Base-by-base conservation (phyloP, 768 basidiomycete genomes). In the Suillus paluster region DNA sequence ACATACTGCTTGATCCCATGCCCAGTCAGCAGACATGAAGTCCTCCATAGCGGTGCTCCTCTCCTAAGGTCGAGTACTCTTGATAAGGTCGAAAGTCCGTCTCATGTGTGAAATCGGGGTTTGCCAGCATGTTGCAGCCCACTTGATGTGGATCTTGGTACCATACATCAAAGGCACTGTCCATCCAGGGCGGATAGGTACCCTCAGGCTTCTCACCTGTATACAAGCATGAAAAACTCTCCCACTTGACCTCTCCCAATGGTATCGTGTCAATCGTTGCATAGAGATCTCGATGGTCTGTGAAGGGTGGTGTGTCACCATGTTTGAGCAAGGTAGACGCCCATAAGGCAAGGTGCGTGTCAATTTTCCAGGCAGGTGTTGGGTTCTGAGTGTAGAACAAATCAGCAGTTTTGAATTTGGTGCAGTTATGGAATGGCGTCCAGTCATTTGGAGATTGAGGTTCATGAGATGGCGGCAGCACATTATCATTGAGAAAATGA, bases 1-100 rank as follows among this genome's bases (percentile, higher is more conserved):
- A 73, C 71, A 11, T 67, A 80, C 79, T 6, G 68, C 73, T 58
- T 73, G 67, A 15, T 64, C 33, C 70, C 69, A 75, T 2, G 64
- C 70, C 74, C 71, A 41, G n/a, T n/a, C n/a, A n/a, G n/a, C n/a
- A n/a, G n/a, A n/a, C n/a, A n/a, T n/a, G n/a, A n/a, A n/a, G n/a
- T n/a, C 67, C 67, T 46, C 38, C 30, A 33, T 46, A 69, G 19
- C 58, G 63, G 2, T 60, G 63, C 9, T 60, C 38, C 2, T 62
- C 46, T 6, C 58, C 61, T 11, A 62, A 23, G 3, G 45, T 48
- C 2, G 58, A 60, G 45, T 62, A 69, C 55, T 71, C 65, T 14
- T 30, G 34, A 44, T 60, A 68, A 10, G 69, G 70, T 9, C 46
- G 10, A 14, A 58, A 61, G 57, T 76, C 68, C n/a, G 70, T 66